Evolutionary conservation across 306 rosid genomes (phyloP).

Genomic region (Lablab purpureus): DNA sequence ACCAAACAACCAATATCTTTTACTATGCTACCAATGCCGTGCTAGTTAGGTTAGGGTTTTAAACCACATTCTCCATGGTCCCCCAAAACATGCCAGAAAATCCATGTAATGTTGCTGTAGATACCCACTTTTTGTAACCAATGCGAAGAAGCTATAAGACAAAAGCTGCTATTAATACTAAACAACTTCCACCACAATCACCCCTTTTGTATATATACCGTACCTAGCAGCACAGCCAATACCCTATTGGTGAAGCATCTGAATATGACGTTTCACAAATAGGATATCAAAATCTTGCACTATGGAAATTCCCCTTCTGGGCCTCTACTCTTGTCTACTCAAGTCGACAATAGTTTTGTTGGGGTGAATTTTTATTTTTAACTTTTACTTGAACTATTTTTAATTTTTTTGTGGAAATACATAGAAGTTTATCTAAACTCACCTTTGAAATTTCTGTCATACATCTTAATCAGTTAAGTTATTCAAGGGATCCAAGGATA

Average conservation of each 20-base stretch:
- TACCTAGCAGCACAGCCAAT: background rate
- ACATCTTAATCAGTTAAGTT: background rate
- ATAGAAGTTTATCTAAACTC: too few relatives aligned
- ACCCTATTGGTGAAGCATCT: background rate
- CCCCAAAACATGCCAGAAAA: conserved; percentile 12
- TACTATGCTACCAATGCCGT: conserved; percentile 34
- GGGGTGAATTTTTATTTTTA: too few relatives aligned
- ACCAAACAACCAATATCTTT: conserved; percentile 27
- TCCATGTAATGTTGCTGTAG: background rate
- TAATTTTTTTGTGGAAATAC: too few relatives aligned
- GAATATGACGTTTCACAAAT: background rate
- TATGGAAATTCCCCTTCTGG: conserved; percentile 1
- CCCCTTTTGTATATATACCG: conserved; percentile 1
- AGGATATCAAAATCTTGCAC: background rate
- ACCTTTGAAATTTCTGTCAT: background rate
- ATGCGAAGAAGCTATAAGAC: background rate
- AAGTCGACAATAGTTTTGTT: background rate
- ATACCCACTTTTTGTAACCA: conserved; percentile 28
- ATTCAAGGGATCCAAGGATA: background rate
- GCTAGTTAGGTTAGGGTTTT: conserved; percentile 39
- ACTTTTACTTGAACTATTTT: too few relatives aligned
- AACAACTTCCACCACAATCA: conserved; percentile 30
- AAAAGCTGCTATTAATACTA: background rate
- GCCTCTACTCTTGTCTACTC: background rate
- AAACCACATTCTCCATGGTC: conserved; percentile 51